Conservation (phyloP, 78 protist species). For the Dictyostelium capitatum region DNA sequence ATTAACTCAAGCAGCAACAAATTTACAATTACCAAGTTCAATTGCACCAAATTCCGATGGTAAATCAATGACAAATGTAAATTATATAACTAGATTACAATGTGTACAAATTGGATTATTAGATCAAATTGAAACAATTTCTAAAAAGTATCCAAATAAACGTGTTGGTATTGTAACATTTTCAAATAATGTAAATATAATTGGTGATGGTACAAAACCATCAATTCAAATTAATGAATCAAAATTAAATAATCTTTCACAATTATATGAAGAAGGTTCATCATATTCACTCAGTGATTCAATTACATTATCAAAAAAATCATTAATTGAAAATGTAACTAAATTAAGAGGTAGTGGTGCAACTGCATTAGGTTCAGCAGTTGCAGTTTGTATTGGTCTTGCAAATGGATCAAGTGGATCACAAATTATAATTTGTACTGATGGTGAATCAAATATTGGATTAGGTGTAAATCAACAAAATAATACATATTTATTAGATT, state of each 20-base stretch:
- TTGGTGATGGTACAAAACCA: conserved; percentile 79
- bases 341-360: conserved; percentile 74
- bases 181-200: conserved; percentile 44
- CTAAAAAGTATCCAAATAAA: conserved; percentile 51
- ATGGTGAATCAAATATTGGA: conserved; percentile 89
- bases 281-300: neutral
- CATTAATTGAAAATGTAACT: conserved; percentile 1
- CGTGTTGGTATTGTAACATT: conserved; percentile 84
- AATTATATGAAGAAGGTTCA: conserved; percentile 31
- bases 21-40: neutral
- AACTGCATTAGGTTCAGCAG: conserved; percentile 91
- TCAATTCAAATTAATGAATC: neutral
- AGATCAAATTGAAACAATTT: conserved; percentile 59
- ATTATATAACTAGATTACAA: conserved; percentile 80
- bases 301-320: conserved; percentile 8
- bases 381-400: conserved; percentile 77
- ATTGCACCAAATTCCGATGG: neutral
- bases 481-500: no score
- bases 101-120: conserved; percentile 85
- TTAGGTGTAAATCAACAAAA: conserved; percentile 67
- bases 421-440: conserved; percentile 87
- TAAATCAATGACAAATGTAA: neutral
- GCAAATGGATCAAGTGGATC: conserved; percentile 44
- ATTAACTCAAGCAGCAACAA: conserved; percentile 50
- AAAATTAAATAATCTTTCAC: neutral